These are phyloP conservation scores for Penicillium parvum DNA, from an alignment of 495 filamentous ascomycete genomes.

Conservation along the genomic window DNA sequence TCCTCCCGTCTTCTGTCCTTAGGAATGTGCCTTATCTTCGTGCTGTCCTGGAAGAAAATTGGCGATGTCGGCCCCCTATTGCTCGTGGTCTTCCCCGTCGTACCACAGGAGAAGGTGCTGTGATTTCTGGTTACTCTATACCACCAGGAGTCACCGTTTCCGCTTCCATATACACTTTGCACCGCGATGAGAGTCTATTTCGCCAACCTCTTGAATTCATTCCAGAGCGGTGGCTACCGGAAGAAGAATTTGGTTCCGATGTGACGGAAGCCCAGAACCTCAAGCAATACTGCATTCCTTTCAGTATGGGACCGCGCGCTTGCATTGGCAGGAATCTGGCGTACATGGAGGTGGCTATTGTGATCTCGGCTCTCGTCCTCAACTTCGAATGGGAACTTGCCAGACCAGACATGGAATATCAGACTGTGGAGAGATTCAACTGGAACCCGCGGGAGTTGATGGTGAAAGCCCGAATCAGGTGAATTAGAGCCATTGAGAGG, in stretches of 20 bases:
- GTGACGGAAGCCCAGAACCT: not conserved
- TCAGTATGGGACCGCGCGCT: constrained; percentile 50
- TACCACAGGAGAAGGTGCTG: constrained; percentile 33
- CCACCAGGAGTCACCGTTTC: constrained; percentile 32
- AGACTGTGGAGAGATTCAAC: not conserved
- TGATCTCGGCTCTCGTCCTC: not conserved
- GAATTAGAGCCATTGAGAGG: too few relatives aligned
- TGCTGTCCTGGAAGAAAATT: constrained; percentile 45
- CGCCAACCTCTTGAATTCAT: constrained; percentile 28
- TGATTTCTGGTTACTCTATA: constrained; percentile 37
- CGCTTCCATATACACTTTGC: constrained; percentile 29
- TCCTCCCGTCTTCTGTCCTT: too few relatives aligned
- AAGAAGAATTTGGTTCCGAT: constrained; percentile 13
- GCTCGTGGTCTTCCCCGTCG: constrained; percentile 33
- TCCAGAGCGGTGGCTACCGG: constrained; percentile 37
- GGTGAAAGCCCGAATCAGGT: too few relatives aligned
- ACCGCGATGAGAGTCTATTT: constrained; percentile 30
- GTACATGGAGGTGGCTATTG: constrained; percentile 23
- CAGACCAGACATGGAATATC: not conserved
- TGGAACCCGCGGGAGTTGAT: not conserved
- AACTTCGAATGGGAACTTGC: not conserved
- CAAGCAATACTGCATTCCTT: constrained; percentile 49
- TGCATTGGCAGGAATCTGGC: constrained; percentile 60
- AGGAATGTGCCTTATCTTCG: constrained; percentile 43
- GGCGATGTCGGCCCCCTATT: constrained; percentile 41